Evolutionary conservation across 805 yeast genomes (phyloP).

Genomic region (Helenozyma baotianmanensis): DNA sequence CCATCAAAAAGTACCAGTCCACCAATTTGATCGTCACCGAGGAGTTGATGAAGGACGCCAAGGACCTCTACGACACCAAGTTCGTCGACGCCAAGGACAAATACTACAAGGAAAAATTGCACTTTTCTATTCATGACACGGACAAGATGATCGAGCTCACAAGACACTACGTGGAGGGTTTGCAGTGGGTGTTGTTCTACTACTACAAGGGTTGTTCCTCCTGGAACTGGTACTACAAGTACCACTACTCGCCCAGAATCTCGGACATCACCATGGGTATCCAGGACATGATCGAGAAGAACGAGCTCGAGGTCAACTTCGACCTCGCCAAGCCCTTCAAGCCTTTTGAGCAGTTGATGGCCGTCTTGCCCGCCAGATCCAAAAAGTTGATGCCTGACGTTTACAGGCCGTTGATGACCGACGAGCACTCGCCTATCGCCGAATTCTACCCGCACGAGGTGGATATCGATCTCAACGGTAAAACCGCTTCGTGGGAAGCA

Average conservation of each 20-base stretch:
- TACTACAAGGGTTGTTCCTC: conserved; percentile 89
- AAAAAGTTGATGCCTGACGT: conserved; percentile 69
- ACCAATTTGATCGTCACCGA: conserved; percentile 62
- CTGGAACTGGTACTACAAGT: conserved; percentile 91
- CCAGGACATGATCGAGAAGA: conserved; percentile 39
- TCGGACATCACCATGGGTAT: conserved; percentile 80
- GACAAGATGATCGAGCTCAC: conserved; percentile 60
- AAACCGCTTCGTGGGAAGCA: conserved; percentile 96
- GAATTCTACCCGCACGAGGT: conserved; percentile 91
- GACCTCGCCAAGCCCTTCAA: conserved; percentile 73
- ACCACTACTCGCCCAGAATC: conserved; percentile 92
- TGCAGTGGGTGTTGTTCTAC: conserved; percentile 94
- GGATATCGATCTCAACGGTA: conserved; percentile 87
- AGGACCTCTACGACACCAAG: conserved; percentile 65
- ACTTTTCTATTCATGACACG: conserved; percentile 58
- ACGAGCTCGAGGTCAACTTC: conserved; percentile 44
- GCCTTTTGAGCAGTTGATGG: conserved; percentile 96
- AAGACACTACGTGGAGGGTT: conserved; percentile 84
- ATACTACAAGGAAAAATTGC: conserved; percentile 81
- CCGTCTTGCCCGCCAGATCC: conserved; percentile 93
- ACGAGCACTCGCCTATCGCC: conserved; percentile 75
- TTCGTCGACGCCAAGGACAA: conserved; percentile 78
- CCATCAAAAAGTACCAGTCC: conserved; percentile 60
- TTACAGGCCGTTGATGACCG: conserved; percentile 80
- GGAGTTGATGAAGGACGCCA: conserved; percentile 41